Base-by-base conservation (phyloP, 768 basidiomycete genomes). In the Leccinum disarticulatum region DNA sequence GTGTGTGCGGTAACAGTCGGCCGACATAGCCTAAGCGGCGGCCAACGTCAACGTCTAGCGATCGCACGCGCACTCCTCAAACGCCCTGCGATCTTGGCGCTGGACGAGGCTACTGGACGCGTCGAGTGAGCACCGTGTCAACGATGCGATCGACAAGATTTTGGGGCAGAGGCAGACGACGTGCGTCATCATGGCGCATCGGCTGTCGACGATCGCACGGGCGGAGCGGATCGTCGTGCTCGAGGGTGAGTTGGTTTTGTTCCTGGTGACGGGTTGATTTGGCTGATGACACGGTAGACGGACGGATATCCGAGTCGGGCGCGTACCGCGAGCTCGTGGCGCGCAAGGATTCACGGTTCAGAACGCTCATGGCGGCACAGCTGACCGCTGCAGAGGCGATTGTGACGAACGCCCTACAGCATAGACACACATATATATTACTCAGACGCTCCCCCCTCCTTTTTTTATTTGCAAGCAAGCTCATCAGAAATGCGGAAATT, bases 41-140 rank as follows among this genome's bases (percentile, higher is more conserved):
- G 91, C 4, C 91, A 93, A 64, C 80, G 90, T 13, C 91, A 93
- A 64, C 84, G 91, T 1, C 78, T 92, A 6, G 91, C 91, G 0
- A 92, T 93, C 59, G 90, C 91, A 0, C 83, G 95, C 4, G 96
- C 96, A 0, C 76, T 98, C 17, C 79, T 98, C 47, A 91, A 91
- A 73, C 92, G 90, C 58, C 96, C 96, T 0, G 85, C 86, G 1
- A 90, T 98, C 30, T 76, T 98, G 55, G 88, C 92, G 9, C 77
- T 97, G 38, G 94, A 96, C 62, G 94, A 97, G 76, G 94, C 92
- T 17, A 92, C 74, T 96, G 58, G 94, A 96, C 70, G 94, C 94
- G 13, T 85, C 91, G 1, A 92, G 91, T 11, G 94, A 95, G 73
- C 86, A 90, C 64, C 81, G 90, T 59, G 90, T 89, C 68, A 73